phyloP scores from a whole-genome alignment of 2,329 filamentous ascomycete species.

The Sclerotinia spermophila region DNA sequence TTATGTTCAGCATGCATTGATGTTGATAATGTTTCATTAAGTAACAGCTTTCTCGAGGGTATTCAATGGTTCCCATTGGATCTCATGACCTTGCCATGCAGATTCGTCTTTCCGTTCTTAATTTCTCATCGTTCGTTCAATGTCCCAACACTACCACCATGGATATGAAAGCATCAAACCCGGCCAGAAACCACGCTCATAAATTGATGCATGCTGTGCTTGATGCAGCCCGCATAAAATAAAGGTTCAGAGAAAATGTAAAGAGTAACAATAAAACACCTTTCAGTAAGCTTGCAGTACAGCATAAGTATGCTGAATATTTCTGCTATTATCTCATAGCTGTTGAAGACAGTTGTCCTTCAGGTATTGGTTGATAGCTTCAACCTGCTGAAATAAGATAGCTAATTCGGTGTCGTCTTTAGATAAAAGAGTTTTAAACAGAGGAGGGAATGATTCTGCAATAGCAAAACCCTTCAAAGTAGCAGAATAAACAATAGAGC shows the following conservation, averaged over 20 bases:
- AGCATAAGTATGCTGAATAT: background rate
- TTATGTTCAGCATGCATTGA: slow-evolving; percentile 3
- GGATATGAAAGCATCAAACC: background rate
- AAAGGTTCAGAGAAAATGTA: background rate
- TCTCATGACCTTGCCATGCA: background rate
- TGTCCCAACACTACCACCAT: background rate
- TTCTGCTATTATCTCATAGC: background rate
- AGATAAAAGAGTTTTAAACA: background rate
- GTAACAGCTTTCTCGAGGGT: background rate
- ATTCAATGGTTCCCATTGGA: background rate
- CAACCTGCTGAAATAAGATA: background rate
- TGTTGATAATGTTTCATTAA: background rate
- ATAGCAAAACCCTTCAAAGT: background rate
- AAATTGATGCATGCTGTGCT: background rate
- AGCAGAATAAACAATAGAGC: background rate
- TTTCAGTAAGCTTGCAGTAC: background rate
- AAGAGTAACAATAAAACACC: background rate
- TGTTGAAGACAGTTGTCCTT: background rate
- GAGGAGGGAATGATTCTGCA: background rate
- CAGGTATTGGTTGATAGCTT: background rate
- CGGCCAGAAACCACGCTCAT: background rate
- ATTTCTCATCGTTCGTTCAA: background rate
- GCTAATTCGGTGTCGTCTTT: background rate
- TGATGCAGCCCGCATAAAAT: background rate
- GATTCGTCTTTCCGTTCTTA: background rate